These are phyloP conservation scores for Microbotryum intermedium DNA, from an alignment of 1,284 basidiomycete genomes.

Conservation along the genomic window DNA sequence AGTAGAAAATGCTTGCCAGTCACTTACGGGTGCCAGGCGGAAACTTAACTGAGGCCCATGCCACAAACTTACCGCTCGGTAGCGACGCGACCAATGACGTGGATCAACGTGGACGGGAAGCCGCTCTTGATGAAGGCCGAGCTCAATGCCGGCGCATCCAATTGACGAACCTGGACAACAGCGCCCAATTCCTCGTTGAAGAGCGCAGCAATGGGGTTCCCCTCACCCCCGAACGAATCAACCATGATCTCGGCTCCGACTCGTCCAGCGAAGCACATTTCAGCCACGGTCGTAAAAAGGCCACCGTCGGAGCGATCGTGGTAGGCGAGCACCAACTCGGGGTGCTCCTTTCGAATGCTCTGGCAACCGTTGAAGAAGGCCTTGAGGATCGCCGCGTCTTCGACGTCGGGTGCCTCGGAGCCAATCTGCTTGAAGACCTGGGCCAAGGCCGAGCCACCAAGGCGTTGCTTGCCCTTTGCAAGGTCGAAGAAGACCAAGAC, in stretches of 20 bases:
- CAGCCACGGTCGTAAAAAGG: conserved; percentile 79
- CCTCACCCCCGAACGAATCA: conserved; percentile 43
- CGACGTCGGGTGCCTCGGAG: conserved; percentile 79
- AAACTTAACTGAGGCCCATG: no score
- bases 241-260: conserved; percentile 65
- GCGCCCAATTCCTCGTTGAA: conserved; percentile 98
- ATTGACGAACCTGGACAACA: conserved; percentile 71
- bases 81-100: conserved; percentile 63
- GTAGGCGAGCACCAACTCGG: conserved; percentile 75
- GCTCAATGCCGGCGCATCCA: conserved; percentile 48
- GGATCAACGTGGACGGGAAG: conserved; percentile 64
- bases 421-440: conserved; percentile 94
- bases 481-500: conserved; percentile 84
- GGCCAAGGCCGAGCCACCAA: conserved; percentile 90
- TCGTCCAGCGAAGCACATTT: conserved; percentile 93
- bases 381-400: conserved; percentile 63
- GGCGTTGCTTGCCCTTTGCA: conserved; percentile 67
- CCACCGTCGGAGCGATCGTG: conserved; percentile 98
- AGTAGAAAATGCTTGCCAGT: conserved; percentile 16
- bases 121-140: conserved; percentile 57
- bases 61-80: conserved; percentile 30
- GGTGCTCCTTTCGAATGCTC: conserved; percentile 52
- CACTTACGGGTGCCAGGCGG: no score
- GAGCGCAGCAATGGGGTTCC: conserved; percentile 58
- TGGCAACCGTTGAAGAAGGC: conserved; percentile 74